Conservation (phyloP, 73 alveolate genomes). For the Paramecium octaurelia region DNA sequence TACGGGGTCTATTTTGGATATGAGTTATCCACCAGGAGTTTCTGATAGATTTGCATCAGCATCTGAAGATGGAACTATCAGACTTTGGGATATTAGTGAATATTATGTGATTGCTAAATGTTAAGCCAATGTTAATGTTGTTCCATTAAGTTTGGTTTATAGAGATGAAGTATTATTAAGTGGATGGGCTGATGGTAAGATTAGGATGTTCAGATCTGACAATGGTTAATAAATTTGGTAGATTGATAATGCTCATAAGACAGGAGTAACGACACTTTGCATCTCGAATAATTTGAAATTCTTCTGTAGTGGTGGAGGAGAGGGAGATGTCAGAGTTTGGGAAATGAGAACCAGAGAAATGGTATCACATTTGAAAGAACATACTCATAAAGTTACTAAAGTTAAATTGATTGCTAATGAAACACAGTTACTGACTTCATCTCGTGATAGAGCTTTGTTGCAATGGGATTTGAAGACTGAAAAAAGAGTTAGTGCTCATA, state of each 20-base stretch:
- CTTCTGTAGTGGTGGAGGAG: slow-evolving; percentile 90
- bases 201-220: slow-evolving; percentile 84
- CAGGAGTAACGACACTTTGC: slow-evolving; percentile 92
- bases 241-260: slow-evolving; percentile 95
- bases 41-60: slow-evolving; percentile 94
- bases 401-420: slow-evolving; percentile 90
- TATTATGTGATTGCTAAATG: slow-evolving; percentile 88
- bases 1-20: slow-evolving; percentile 82
- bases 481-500: slow-evolving; percentile 93
- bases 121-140: slow-evolving; percentile 71
- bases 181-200: slow-evolving; percentile 96
- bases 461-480: slow-evolving; percentile 93
- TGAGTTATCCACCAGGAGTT: slow-evolving; percentile 83
- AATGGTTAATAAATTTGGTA: slow-evolving; percentile 92
- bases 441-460: slow-evolving; percentile 87
- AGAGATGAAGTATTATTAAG: slow-evolving; percentile 91
- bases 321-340: slow-evolving; percentile 96
- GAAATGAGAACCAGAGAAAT: slow-evolving; percentile 94
- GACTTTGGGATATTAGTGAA: slow-evolving; percentile 95
- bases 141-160: slow-evolving; percentile 87
- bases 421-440: slow-evolving; percentile 83
- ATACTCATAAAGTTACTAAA: slow-evolving; percentile 89
- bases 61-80: slow-evolving; percentile 91
- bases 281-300: slow-evolving; percentile 80
- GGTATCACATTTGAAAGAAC: slow-evolving; percentile 94